A percentile compares a stretch with the other conserved stretches of the same genome.
Conservation (phyloP, 495 filamentous ascomycete genomes). For the Podospora pseudopauciseta region DNA sequence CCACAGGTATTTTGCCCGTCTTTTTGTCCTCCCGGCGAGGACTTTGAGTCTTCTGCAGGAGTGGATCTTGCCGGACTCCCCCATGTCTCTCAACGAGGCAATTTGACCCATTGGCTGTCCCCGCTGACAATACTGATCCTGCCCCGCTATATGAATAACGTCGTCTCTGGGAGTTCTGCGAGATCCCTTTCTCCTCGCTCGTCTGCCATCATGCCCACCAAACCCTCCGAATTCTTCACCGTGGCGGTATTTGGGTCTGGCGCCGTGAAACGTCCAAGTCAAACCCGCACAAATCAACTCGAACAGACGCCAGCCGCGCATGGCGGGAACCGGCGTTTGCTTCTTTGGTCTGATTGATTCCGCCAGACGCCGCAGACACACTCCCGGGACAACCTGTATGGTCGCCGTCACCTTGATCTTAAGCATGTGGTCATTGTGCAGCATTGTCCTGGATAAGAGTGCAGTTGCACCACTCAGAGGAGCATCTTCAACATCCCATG, state of each 20-base stretch:
- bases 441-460: not conserved
- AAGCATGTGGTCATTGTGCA: constrained; percentile 7
- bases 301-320: constrained; percentile 21
- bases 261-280: not conserved
- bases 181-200: not conserved
- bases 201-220: not conserved
- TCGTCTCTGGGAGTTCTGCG: not conserved
- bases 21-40: not conserved
- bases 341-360: not conserved
- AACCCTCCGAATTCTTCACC: not conserved
- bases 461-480: constrained; percentile 2
- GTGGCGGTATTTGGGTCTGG: not conserved
- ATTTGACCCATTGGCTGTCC: not conserved
- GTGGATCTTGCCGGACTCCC: not conserved
- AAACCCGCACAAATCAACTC: not conserved
- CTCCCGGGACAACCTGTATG: constrained; percentile 12
- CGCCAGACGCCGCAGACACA: constrained; percentile 7
- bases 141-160: constrained; percentile 7
- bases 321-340: not conserved
- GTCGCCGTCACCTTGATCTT: not conserved
- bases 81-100: not conserved
- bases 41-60: not conserved
- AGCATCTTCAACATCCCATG: constrained; percentile 10
- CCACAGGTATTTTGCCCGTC: not conserved
- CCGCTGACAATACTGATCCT: not conserved